Conservation (phyloP, 177 flowering plant genomes). For the Telopea speciosissima region DNA sequence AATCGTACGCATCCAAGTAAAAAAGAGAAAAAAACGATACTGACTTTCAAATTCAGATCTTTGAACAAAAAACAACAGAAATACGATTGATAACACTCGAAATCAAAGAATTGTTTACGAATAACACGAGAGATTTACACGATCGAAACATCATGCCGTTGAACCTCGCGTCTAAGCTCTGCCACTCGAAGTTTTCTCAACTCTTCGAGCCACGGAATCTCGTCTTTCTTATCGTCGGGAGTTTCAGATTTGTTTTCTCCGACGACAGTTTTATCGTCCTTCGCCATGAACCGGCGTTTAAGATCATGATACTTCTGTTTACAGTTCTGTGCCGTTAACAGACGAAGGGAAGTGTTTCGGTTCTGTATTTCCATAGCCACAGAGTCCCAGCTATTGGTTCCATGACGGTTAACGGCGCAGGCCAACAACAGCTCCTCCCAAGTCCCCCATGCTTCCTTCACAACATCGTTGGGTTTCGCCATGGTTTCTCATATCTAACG, state of each 20-base stretch:
- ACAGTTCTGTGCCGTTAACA: slow-evolving; percentile 46
- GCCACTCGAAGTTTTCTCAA: slow-evolving; percentile 65
- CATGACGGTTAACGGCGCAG: slow-evolving; percentile 76
- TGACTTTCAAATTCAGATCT: background rate
- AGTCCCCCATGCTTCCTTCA: slow-evolving; percentile 45
- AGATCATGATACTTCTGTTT: slow-evolving; percentile 49
- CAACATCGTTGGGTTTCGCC: slow-evolving; percentile 14
- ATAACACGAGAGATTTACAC: slow-evolving; percentile 38
- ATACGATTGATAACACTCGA: slow-evolving; percentile 1
- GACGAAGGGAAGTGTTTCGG: slow-evolving; percentile 21
- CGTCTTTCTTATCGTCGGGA: background rate
- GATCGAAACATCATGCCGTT: slow-evolving; percentile 68
- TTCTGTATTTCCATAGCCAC: slow-evolving; percentile 50
- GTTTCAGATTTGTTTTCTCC: slow-evolving; percentile 11
- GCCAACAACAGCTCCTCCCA: slow-evolving; percentile 72
- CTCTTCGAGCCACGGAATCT: slow-evolving; percentile 61
- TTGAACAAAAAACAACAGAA: background rate
- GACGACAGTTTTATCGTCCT: slow-evolving; percentile 5
- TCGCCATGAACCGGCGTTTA: slow-evolving; percentile 39
- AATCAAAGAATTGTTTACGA: background rate
- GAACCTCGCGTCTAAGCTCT: slow-evolving; percentile 66
- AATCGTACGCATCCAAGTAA: slow-evolving; percentile 13
- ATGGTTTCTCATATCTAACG: too few species aligned
- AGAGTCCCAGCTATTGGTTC: slow-evolving; percentile 61
- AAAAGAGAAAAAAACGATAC: background rate